A percentile compares a stretch with the other conserved stretches of the same genome.
Conservation (phyloP, 306 rosid genomes). For the Amphicarpaea edgeworthii region DNA sequence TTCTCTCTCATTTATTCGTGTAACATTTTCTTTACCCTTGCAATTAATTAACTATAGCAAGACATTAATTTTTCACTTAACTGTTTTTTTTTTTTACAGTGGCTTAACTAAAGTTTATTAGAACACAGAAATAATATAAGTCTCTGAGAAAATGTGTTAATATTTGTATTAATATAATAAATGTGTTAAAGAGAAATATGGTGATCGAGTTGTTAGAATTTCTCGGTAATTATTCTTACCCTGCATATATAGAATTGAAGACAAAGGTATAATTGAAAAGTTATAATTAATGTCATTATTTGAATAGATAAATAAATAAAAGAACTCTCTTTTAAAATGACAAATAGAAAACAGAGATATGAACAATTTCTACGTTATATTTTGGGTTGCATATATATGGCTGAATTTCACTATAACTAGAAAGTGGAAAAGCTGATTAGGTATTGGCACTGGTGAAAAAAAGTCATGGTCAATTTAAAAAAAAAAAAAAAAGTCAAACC, state of each 20-base stretch:
- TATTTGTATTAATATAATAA: too few species aligned
- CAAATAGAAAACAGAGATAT: too few species aligned
- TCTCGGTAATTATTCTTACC: not conserved
- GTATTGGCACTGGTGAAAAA: too few species aligned
- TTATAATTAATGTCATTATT: too few species aligned
- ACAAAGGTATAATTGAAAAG: not conserved
- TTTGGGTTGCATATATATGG: not conserved
- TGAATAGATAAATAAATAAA: too few species aligned
- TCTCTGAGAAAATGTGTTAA: not conserved
- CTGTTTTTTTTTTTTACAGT: too few species aligned
- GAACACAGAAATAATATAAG: not conserved
- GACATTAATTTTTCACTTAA: not conserved
- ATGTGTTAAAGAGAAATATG: too few species aligned
- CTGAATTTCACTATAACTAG: not conserved
- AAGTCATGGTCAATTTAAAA: too few species aligned
- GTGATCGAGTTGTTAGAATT: not conserved
- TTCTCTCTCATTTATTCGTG: too few species aligned
- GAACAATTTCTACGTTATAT: too few species aligned
- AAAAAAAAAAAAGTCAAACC: not conserved
- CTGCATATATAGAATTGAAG: not conserved
- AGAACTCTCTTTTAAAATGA: too few species aligned
- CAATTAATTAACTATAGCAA: not conserved
- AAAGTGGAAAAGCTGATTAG: not conserved
- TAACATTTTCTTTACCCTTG: not conserved
- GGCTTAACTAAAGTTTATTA: not conserved